These are phyloP conservation scores for Xylaria sp. DNA, from an alignment of 2,329 filamentous ascomycete species.

Conservation along the genomic window DNA sequence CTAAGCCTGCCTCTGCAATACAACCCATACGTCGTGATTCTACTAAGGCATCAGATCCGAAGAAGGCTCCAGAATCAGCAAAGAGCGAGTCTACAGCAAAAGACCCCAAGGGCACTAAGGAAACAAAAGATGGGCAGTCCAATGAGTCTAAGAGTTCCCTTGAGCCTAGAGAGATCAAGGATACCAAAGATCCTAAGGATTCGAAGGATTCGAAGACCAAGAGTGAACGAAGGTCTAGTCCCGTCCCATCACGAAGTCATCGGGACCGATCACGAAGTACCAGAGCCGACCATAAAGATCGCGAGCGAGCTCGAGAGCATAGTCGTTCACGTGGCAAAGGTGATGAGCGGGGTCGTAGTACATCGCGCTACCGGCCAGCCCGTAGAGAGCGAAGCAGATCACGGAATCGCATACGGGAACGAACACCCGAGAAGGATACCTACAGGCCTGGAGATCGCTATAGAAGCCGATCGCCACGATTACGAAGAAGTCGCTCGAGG, in stretches of 20 bases:
- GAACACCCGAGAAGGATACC: conserved; percentile 48
- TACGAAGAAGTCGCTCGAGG: conserved; percentile 43
- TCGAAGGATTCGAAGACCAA: conserved; percentile 39
- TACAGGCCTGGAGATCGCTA: conserved; percentile 48
- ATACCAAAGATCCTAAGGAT: conserved; percentile 42
- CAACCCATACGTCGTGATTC: conserved; percentile 63
- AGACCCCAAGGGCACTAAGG: conserved; percentile 39
- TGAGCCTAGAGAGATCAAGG: conserved; percentile 41
- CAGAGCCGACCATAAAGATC: conserved; percentile 47
- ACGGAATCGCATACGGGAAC: conserved; percentile 49
- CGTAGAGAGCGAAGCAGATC: conserved; percentile 53
- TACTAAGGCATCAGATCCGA: conserved; percentile 55
- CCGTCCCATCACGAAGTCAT: conserved; percentile 43
- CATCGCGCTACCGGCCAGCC: conserved; percentile 43
- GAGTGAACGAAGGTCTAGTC: conserved; percentile 45
- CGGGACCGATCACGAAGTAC: conserved; percentile 43
- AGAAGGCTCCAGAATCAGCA: conserved; percentile 49
- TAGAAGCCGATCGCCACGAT: conserved; percentile 45
- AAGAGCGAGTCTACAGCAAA: conserved; percentile 50
- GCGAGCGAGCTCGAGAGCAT: conserved; percentile 46
- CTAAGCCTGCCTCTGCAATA: conserved; percentile 66
- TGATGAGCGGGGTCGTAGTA: conserved; percentile 45
- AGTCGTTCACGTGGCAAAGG: conserved; percentile 47
- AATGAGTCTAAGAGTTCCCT: conserved; percentile 41
- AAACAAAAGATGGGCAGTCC: conserved; percentile 35